phyloP scores from a whole-genome alignment of 441 rosid species.

The Jatropha multifida region DNA sequence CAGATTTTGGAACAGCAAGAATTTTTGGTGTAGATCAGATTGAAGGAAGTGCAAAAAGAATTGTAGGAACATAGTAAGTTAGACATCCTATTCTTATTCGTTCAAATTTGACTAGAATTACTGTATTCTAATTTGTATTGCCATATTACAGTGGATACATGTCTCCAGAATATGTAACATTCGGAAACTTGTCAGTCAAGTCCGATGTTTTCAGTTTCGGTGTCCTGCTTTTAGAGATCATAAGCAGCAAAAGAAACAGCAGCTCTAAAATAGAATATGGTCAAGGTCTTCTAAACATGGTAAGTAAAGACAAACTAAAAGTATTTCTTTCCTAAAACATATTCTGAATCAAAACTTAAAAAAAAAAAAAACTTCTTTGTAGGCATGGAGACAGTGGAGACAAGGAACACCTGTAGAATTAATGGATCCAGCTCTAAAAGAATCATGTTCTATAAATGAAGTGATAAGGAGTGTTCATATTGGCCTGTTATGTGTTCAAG shows the following conservation, averaged over 20 bases:
- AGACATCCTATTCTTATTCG: neutral
- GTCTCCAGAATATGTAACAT: slow-evolving; percentile 33
- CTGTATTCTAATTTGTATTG: neutral
- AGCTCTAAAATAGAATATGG: neutral
- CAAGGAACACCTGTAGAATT: neutral
- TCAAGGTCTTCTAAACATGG: slow-evolving; percentile 4
- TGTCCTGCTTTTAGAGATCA: slow-evolving; percentile 18
- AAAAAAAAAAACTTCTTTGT: neutral
- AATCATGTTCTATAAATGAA: slow-evolving; percentile 6
- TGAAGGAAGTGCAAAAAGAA: slow-evolving; percentile 32
- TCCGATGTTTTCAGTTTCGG: slow-evolving; percentile 27
- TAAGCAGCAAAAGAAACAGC: slow-evolving; percentile 18
- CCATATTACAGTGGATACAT: slow-evolving; percentile 27
- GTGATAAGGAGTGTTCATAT: slow-evolving; percentile 13
- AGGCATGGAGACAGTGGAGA: slow-evolving; percentile 21
- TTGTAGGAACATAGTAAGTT: slow-evolving; percentile 48
- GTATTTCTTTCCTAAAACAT: neutral
- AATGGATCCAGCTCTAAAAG: slow-evolving; percentile 12
- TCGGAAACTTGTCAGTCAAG: slow-evolving; percentile 15
- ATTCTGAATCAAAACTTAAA: neutral
- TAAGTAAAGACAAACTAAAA: slow-evolving; percentile 1
- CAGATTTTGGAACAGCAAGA: slow-evolving; percentile 40
- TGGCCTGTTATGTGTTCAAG: slow-evolving; percentile 22
- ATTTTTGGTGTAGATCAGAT: slow-evolving; percentile 28
- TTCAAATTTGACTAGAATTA: neutral